These are phyloP conservation scores for Acacia pycnantha DNA, from an alignment of 331 rosid genomes.

Conservation along the genomic window DNA sequence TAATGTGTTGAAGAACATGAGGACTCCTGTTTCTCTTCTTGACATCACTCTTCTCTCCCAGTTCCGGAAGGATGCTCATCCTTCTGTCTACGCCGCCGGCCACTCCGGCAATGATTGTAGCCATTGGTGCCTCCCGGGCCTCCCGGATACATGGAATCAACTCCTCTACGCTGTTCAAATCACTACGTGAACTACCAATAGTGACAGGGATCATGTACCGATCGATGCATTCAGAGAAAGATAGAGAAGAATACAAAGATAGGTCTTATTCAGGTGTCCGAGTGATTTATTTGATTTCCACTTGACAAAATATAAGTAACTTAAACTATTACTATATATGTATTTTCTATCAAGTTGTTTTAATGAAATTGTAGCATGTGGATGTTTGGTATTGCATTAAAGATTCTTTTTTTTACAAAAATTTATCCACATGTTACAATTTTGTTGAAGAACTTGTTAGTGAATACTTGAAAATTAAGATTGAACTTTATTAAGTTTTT, in stretches of 20 bases:
- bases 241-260: not conserved
- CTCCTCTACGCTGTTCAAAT: constrained; percentile 45
- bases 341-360: not conserved
- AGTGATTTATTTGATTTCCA: too few relatives aligned
- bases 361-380: not conserved
- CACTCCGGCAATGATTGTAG: constrained; percentile 51
- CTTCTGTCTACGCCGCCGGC: constrained; percentile 42
- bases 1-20: constrained; percentile 46
- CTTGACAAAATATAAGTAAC: not conserved
- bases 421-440: not conserved
- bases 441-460: not conserved
- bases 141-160: constrained; percentile 71
- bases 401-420: not conserved
- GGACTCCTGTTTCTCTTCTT: constrained; percentile 36
- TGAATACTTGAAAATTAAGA: not conserved
- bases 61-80: constrained; percentile 57
- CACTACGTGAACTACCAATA: not conserved
- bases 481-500: not conserved
- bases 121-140: constrained; percentile 64
- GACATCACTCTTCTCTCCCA: constrained; percentile 54
- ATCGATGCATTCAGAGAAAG: not conserved
- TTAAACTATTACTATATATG: not conserved
- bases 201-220: not conserved
- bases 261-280: not conserved
- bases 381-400: not conserved